Conservation (phyloP, 2,329 filamentous ascomycete genomes). For the Ceratocystiopsis brevicomis region DNA sequence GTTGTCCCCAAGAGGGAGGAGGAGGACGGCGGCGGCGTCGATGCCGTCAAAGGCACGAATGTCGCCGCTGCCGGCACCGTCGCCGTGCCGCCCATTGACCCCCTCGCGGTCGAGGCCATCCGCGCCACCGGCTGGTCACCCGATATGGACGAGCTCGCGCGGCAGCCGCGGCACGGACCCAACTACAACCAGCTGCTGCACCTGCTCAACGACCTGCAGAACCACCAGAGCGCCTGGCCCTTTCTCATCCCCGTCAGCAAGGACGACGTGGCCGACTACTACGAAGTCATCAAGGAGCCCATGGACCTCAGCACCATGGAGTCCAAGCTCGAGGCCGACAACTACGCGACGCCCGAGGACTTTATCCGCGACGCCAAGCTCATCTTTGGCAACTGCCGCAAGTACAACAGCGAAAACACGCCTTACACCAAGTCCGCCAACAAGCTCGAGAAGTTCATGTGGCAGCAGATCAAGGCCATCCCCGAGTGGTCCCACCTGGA, state of each 20-base stretch:
- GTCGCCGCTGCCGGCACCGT: neutral
- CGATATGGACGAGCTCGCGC: constrained; percentile 92
- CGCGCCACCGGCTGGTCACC: constrained; percentile 85
- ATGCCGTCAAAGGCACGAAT: too few species aligned
- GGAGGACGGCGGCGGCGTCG: too few species aligned
- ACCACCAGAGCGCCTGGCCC: constrained; percentile 83
- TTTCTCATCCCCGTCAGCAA: constrained; percentile 86
- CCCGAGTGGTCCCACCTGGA: constrained; percentile 70
- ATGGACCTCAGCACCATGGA: constrained; percentile 98
- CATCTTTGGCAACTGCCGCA: constrained; percentile 85
- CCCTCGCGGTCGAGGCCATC: constrained; percentile 72
- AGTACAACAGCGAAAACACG: constrained; percentile 91
- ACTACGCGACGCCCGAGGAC: constrained; percentile 80
- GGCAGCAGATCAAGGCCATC: constrained; percentile 74
- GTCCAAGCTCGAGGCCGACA: constrained; percentile 78
- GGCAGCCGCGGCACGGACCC: constrained; percentile 84
- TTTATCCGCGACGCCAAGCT: constrained; percentile 78
- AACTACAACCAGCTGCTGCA: constrained; percentile 90
- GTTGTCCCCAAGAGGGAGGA: too few species aligned
- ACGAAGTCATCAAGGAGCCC: constrained; percentile 92
- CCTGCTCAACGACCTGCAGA: constrained; percentile 86
- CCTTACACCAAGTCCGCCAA: constrained; percentile 90
- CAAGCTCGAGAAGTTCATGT: constrained; percentile 88
- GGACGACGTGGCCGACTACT: constrained; percentile 96
- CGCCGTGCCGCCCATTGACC: constrained; percentile 51